Conservation (phyloP, 129 eudicot genomes). For the Centaurea solstitialis region DNA sequence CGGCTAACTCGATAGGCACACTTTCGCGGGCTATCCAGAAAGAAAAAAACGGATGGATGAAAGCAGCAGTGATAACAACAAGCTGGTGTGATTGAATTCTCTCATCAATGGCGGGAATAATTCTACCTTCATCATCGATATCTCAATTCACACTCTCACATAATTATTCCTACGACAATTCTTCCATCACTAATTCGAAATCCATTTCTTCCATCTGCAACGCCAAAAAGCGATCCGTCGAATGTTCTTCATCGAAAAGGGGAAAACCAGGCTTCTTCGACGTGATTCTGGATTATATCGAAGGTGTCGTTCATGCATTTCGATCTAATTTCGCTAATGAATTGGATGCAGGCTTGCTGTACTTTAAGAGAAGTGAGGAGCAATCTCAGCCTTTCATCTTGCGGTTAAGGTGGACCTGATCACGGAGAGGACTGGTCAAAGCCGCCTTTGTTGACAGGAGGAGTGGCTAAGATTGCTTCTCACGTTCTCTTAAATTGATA, state of each 20-base stretch:
- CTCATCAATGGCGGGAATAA: constrained; percentile 51
- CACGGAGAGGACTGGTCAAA: too few relatives aligned
- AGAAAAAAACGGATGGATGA: constrained; percentile 41
- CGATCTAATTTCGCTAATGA: neutral
- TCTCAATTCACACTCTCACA: constrained; percentile 35
- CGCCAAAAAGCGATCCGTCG: constrained; percentile 29
- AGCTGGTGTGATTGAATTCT: neutral
- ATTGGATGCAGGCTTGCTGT: neutral
- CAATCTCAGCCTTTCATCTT: too few relatives aligned
- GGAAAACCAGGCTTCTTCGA: constrained; percentile 72
- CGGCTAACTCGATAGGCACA: neutral
- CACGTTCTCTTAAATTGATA: too few relatives aligned
- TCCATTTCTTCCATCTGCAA: neutral
- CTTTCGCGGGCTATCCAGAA: constrained; percentile 26
- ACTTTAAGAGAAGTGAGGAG: too few relatives aligned
- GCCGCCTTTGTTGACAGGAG: too few relatives aligned
- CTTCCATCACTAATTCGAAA: neutral
- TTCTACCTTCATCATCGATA: constrained; percentile 38
- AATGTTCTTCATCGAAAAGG: constrained; percentile 65
- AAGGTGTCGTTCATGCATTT: constrained; percentile 53
- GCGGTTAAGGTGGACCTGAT: too few relatives aligned
- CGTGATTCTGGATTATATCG: constrained; percentile 92
- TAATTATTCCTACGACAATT: constrained; percentile 7
- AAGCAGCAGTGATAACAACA: constrained; percentile 4
- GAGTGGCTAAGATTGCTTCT: too few relatives aligned